These are phyloP conservation scores for Boletellus ananiceps DNA, from an alignment of 768 basidiomycete species.

Conservation along the genomic window DNA sequence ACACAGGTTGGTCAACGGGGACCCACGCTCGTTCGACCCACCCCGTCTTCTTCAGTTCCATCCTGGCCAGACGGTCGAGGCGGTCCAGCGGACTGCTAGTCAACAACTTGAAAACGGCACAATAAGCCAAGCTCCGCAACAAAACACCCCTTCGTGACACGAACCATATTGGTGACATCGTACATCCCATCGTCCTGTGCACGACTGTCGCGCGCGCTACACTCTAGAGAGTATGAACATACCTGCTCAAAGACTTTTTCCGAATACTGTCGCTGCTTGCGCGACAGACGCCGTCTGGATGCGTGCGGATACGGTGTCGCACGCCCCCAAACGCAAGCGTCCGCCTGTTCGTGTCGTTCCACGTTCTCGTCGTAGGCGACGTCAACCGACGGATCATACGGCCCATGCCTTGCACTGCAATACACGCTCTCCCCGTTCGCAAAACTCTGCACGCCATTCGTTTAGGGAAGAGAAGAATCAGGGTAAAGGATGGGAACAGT, in stretches of 20 bases:
- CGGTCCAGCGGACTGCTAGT: conserved; percentile 27
- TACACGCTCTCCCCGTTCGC: conserved; percentile 15
- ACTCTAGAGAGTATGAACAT: neutral
- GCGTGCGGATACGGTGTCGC: conserved; percentile 13
- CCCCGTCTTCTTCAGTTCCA: conserved; percentile 28
- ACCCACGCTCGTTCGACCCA: conserved; percentile 29
- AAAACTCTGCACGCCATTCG: conserved; percentile 6
- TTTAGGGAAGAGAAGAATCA: no score
- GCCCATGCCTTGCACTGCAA: neutral
- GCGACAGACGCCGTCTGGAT: neutral
- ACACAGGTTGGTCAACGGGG: accelerated
- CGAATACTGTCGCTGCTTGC: conserved; percentile 1
- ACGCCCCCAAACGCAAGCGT: conserved; percentile 14
- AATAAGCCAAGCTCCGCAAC: conserved; percentile 6
- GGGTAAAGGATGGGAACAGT: no score
- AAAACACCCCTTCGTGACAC: neutral
- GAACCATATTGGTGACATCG: conserved; percentile 27
- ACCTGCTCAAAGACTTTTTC: conserved; percentile 14
- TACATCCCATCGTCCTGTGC: conserved; percentile 12
- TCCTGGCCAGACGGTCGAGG: conserved; percentile 25
- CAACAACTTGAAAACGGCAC: conserved; percentile 12
- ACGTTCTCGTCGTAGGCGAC: conserved; percentile 16
- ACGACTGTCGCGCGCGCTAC: neutral
- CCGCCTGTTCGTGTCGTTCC: conserved; percentile 13
- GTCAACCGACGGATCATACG: conserved; percentile 13